Evolutionary conservation across 352 stramenopile genomes (phyloP).

Genomic region (Phytophthora pinifolia): DNA sequence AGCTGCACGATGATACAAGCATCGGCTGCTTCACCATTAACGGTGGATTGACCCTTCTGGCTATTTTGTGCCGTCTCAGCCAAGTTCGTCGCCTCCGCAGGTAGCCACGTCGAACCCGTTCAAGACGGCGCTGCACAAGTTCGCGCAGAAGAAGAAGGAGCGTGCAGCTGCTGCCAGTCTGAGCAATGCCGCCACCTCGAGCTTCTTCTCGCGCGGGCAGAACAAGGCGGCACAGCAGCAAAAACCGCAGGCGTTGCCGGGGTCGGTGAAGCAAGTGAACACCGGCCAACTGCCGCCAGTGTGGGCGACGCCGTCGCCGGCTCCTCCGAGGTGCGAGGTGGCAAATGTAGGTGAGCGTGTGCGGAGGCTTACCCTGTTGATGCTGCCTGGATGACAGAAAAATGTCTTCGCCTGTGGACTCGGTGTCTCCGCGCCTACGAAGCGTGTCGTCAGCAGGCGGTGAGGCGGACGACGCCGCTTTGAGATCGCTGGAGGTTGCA

Average conservation of each 20-base stretch:
- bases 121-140: constrained; percentile 80
- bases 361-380: neutral
- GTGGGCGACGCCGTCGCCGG: constrained; percentile 66
- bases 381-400: constrained; percentile 27
- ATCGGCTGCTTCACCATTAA: neutral
- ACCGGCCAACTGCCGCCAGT: constrained; percentile 74
- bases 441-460: constrained; percentile 24
- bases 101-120: constrained; percentile 65
- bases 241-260: constrained; percentile 54
- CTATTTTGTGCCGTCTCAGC: constrained; percentile 16
- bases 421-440: constrained; percentile 19
- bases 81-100: constrained; percentile 26
- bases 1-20: constrained; percentile 11
- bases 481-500: constrained; percentile 25
- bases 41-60: neutral
- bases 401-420: constrained; percentile 32
- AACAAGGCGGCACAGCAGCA: constrained; percentile 37
- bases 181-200: constrained; percentile 45
- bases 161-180: constrained; percentile 26
- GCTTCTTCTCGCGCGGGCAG: constrained; percentile 66
- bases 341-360: neutral
- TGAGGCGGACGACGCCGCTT: constrained; percentile 30
- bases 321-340: constrained; percentile 39
- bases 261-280: constrained; percentile 73
- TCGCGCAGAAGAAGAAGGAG: constrained; percentile 80